phyloP scores from a whole-genome alignment of 345 rosid species.

The Salix dunnii region DNA sequence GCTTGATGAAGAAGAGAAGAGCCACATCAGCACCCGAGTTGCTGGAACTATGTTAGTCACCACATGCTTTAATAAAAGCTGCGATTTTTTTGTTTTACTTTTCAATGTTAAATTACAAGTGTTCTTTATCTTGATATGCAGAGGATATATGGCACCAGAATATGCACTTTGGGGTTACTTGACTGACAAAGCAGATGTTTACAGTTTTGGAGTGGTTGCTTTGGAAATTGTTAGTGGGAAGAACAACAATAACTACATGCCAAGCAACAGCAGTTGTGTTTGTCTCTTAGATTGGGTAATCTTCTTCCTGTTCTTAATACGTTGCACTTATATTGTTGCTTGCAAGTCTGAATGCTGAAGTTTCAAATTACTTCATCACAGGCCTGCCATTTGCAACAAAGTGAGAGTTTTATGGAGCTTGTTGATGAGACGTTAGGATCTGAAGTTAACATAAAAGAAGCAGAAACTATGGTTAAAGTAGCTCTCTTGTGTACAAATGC shows the following conservation, averaged over 20 bases:
- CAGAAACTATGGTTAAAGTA: slow-evolving; percentile 22
- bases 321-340: not conserved
- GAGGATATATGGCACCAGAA: slow-evolving; percentile 37
- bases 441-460: slow-evolving; percentile 13
- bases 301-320: not conserved
- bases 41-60: slow-evolving; percentile 29
- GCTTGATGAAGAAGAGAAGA: slow-evolving; percentile 32
- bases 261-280: slow-evolving; percentile 12
- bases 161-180: slow-evolving; percentile 31
- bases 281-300: slow-evolving; percentile 35
- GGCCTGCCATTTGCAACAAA: slow-evolving; percentile 29
- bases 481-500: slow-evolving; percentile 28
- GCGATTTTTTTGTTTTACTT: not conserved
- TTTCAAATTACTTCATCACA: not conserved
- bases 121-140: slow-evolving; percentile 11
- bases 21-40: slow-evolving; percentile 32
- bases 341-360: not conserved
- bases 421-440: slow-evolving; percentile 19
- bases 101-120: not conserved
- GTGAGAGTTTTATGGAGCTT: slow-evolving; percentile 13
- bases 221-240: slow-evolving; percentile 27
- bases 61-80: not conserved
- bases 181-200: slow-evolving; percentile 31
- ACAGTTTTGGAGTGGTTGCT: slow-evolving; percentile 31
- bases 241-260: slow-evolving; percentile 16